A percentile compares a stretch with the other conserved stretches of the same genome.
Evolutionary conservation across 352 stramenopile genomes (phyloP).

Genomic region (Thraustochytrium sp.): DNA sequence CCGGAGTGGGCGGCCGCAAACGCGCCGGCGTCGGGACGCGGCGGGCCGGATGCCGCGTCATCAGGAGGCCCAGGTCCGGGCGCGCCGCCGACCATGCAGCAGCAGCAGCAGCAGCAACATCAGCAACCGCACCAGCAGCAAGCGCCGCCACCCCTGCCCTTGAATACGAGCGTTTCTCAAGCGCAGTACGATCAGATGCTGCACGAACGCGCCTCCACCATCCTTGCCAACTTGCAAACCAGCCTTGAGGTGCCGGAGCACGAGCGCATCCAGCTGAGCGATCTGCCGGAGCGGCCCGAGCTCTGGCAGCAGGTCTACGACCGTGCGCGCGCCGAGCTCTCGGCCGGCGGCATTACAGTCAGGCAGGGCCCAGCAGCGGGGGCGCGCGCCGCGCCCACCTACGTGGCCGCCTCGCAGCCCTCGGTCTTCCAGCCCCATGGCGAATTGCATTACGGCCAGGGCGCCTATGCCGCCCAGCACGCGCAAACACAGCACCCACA

Average conservation of each 20-base stretch:
- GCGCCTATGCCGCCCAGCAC: neutral
- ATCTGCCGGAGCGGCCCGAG: neutral
- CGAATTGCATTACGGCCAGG: neutral
- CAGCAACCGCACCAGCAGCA: neutral
- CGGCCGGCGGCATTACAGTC: neutral
- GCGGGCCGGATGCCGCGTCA: neutral
- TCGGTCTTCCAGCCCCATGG: neutral
- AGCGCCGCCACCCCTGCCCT: neutral
- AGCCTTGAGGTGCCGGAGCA: neutral
- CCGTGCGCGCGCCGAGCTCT: neutral
- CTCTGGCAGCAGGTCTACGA: conserved; percentile 11
- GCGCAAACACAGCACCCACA: neutral
- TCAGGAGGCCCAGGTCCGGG: neutral
- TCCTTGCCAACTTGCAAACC: conserved; percentile 1
- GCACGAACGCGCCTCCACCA: neutral
- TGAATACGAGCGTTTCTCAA: neutral
- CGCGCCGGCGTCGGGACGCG: neutral
- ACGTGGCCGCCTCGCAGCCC: neutral
- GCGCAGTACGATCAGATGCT: conserved; percentile 5
- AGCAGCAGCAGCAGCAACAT: neutral
- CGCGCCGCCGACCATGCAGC: neutral
- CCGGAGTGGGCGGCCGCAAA: neutral
- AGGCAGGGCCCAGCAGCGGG: neutral
- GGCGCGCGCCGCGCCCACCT: neutral
- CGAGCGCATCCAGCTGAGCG: neutral